Base-by-base conservation (phyloP, 176 grass and related monocot species). In the Tillandsia fasciculata region DNA sequence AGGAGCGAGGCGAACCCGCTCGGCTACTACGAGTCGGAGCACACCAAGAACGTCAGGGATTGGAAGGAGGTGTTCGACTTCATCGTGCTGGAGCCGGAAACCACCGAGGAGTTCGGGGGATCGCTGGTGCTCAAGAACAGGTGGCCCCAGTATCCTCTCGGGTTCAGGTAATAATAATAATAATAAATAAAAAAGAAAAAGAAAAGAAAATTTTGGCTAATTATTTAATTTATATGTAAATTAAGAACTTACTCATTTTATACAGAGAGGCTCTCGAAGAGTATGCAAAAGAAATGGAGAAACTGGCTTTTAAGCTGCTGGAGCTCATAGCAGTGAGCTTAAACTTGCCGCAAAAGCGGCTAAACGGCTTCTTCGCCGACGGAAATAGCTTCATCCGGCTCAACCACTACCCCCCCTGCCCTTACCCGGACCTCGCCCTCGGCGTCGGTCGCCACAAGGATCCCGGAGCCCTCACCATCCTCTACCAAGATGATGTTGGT, bases 51-150 rank as follows among this genome's bases (percentile, higher is more conserved):
- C 77, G 88, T 96, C 1, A 71, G 92, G 83, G 92, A 96, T 72
- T 96, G 92, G 92, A 96, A 96, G 83, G 92, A 96, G 83, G 92
- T 91, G 56, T 87, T 85, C 70, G 92, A 96, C 57, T 26, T 96
- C 47, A 52, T 89, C 9, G 78, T 86, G 0, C 63, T 51, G 7
- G 64, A 89, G 14, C 48, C 64, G 69, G 47, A 18, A 26, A 66
- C 53, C 26, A 17, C 63, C 0, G 20, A 23, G 11, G 26, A 54
- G 29, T 22, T 66, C 52, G 81, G 73, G 12, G 79, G 74, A 26
- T 71, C 58, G 51, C 67, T 89, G n/a, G 78, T 80, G 76, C 69
- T 91, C 23, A 33, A 26, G 47, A 96, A 96, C 81, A 91, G 72
- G 78, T 96, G 88, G 86, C 92, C 92, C 0, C 8, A 69, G 17